Evolutionary conservation across 2,329 filamentous ascomycete genomes (phyloP).

Genomic region (Aurifilum marmelostoma): DNA sequence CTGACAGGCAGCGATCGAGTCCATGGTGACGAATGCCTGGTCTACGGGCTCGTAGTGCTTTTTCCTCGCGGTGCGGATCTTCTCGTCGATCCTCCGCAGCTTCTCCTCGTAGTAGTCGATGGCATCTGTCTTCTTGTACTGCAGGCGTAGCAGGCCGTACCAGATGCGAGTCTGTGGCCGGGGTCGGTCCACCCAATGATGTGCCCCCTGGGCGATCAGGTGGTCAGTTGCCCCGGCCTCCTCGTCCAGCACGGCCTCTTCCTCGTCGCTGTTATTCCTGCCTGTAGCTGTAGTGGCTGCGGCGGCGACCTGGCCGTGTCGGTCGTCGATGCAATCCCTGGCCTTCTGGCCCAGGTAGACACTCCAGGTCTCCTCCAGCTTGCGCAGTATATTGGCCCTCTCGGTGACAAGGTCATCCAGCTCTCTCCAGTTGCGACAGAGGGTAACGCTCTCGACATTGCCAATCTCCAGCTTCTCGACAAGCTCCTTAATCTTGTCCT

Average conservation of each 20-base stretch:
- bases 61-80: conserved; percentile 70
- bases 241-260: conserved; percentile 39
- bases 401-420: conserved; percentile 75
- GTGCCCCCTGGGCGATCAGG: conserved; percentile 33
- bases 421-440: conserved; percentile 85
- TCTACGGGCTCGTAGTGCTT: conserved; percentile 79
- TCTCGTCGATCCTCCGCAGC: conserved; percentile 75
- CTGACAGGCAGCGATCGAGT: conserved; percentile 88
- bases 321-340: conserved; percentile 35
- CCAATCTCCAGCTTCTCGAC: conserved; percentile 89
- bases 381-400: conserved; percentile 66
- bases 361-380: conserved; percentile 83
- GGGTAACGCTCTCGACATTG: conserved; percentile 81
- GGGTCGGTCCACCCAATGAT: conserved; percentile 50
- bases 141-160: conserved; percentile 75
- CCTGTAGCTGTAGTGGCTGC: not conserved
- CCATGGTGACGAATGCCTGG: conserved; percentile 95
- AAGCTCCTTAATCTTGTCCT: conserved; percentile 81
- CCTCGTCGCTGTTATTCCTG: conserved; percentile 31
- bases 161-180: conserved; percentile 75
- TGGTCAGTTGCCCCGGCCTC: conserved; percentile 47
- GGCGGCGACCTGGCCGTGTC: conserved; percentile 6
- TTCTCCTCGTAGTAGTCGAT: conserved; percentile 94
- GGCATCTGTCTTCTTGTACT: conserved; percentile 77
- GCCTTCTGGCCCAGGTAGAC: conserved; percentile 67